phyloP scores from a whole-genome alignment of 768 basidiomycete species.

The Flagelloscypha sp. region DNA sequence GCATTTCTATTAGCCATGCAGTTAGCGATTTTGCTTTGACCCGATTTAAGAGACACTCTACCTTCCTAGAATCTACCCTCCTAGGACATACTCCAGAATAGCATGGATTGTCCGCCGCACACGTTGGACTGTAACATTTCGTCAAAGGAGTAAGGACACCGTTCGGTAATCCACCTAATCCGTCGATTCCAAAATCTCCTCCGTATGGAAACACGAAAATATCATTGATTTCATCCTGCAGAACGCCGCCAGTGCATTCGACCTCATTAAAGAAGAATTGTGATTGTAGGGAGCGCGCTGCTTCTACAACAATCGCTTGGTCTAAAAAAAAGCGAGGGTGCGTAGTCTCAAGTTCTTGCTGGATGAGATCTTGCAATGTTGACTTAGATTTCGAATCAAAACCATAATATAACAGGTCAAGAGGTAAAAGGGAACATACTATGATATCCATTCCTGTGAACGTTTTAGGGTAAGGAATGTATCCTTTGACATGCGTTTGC shows the following conservation, averaged over 20 bases:
- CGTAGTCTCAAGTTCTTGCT: constrained; percentile 70
- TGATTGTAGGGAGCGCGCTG: constrained; percentile 84
- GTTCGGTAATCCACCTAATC: constrained; percentile 51
- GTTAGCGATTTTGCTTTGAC: constrained; percentile 17
- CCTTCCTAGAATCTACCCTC: constrained; percentile 36
- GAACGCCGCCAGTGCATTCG: constrained; percentile 78
- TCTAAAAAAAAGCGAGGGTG: constrained; percentile 71
- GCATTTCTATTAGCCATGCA: too few relatives aligned
- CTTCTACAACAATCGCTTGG: constrained; percentile 74
- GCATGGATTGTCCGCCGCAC: constrained; percentile 50
- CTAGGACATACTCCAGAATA: constrained; percentile 54
- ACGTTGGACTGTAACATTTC: constrained; percentile 56
- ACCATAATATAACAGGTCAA: constrained; percentile 6
- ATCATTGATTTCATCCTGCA: constrained; percentile 86
- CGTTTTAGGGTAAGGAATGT: constrained; percentile 80
- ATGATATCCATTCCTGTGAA: constrained; percentile 96
- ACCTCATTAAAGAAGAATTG: constrained; percentile 97
- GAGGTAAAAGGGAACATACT: constrained; percentile 36
- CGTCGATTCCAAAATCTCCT: constrained; percentile 54
- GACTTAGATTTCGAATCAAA: constrained; percentile 46
- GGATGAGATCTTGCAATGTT: constrained; percentile 81
- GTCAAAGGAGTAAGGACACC: constrained; percentile 60
- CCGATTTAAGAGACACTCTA: too few relatives aligned
- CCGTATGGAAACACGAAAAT: constrained; percentile 92
- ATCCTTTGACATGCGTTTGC: constrained; percentile 83